A percentile compares a stretch with the other conserved stretches of the same genome.
These are phyloP conservation scores for Schoenoplectus tabernaemontani DNA, from an alignment of 202 grass and related monocot species.

Conservation along the genomic window DNA sequence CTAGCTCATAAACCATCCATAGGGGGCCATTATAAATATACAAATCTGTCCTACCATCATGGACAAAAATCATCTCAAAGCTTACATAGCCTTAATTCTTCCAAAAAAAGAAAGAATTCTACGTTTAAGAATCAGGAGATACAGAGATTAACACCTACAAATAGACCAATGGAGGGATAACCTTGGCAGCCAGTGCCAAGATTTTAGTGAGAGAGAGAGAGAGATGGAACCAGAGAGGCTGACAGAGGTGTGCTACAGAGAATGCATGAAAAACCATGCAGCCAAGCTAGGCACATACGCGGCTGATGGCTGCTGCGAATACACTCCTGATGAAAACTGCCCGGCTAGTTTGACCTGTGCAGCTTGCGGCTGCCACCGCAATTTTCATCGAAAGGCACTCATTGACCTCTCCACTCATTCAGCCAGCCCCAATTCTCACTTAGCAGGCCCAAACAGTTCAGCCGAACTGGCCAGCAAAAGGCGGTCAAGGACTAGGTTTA, in stretches of 20 bases:
- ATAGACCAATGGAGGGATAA: background rate
- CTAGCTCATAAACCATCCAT: background rate
- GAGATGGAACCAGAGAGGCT: constrained; percentile 32
- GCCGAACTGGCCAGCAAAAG: constrained; percentile 30
- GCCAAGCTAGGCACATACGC: constrained; percentile 87
- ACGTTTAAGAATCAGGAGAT: background rate
- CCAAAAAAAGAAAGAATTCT: background rate
- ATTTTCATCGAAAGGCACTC: constrained; percentile 73
- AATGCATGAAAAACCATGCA: constrained; percentile 94
- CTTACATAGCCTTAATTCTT: background rate
- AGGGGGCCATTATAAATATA: constrained; percentile 14
- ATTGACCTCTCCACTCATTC: constrained; percentile 19
- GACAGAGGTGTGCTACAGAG: constrained; percentile 59
- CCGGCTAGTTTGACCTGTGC: constrained; percentile 42
- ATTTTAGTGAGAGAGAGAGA: constrained; percentile 29
- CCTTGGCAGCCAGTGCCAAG: background rate
- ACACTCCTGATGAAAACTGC: constrained; percentile 56
- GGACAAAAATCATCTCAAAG: constrained; percentile 12
- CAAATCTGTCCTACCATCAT: background rate
- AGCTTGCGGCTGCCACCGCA: constrained; percentile 91
- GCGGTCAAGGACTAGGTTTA: constrained; percentile 78
- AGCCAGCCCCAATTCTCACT: constrained; percentile 2
- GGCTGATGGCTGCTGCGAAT: constrained; percentile 84
- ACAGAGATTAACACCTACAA: background rate
- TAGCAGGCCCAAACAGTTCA: constrained; percentile 17